These are phyloP conservation scores for Ilex aquifolium DNA, from an alignment of 257 asterid genomes.

Conservation along the genomic window DNA sequence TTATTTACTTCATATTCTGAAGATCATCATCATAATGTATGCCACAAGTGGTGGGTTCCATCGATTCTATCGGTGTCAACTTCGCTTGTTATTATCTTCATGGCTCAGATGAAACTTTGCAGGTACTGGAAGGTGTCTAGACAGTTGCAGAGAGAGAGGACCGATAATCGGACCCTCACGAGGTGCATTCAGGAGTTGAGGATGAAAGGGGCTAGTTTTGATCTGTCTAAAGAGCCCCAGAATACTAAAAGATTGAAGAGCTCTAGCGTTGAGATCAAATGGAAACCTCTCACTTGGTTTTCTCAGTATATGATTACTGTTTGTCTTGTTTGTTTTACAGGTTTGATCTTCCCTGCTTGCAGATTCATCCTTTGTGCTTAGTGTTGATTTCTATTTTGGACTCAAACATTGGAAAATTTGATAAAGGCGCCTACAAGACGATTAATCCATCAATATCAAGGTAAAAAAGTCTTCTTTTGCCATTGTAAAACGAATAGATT, in stretches of 20 bases:
- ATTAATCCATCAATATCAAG: too few relatives aligned
- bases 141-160: slow-evolving; percentile 66
- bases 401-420: too few relatives aligned
- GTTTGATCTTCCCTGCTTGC: slow-evolving; percentile 49
- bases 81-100: slow-evolving; percentile 36
- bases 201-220: slow-evolving; percentile 91
- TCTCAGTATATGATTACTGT: slow-evolving; percentile 48
- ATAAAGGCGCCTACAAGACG: too few relatives aligned
- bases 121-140: slow-evolving; percentile 69
- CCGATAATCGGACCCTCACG: slow-evolving; percentile 57
- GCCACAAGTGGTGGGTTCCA: slow-evolving; percentile 88
- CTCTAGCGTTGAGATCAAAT: slow-evolving; percentile 94
- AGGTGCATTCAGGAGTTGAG: slow-evolving; percentile 85
- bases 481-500: too few relatives aligned
- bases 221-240: slow-evolving; percentile 65
- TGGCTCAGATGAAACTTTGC: slow-evolving; percentile 66
- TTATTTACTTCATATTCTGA: slow-evolving; percentile 47
- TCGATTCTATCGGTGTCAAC: slow-evolving; percentile 34
- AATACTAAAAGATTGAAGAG: slow-evolving; percentile 86
- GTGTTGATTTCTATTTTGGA: not conserved
- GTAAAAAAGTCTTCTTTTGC: too few relatives aligned
- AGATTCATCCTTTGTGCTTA: slow-evolving; percentile 60
- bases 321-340: slow-evolving; percentile 55
- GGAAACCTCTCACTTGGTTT: slow-evolving; percentile 78
- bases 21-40: slow-evolving; percentile 6